A percentile compares a stretch with the other conserved stretches of the same genome.
phyloP scores from a whole-genome alignment of 805 yeast genomes.

The Wickerhamiella nectarea region DNA sequence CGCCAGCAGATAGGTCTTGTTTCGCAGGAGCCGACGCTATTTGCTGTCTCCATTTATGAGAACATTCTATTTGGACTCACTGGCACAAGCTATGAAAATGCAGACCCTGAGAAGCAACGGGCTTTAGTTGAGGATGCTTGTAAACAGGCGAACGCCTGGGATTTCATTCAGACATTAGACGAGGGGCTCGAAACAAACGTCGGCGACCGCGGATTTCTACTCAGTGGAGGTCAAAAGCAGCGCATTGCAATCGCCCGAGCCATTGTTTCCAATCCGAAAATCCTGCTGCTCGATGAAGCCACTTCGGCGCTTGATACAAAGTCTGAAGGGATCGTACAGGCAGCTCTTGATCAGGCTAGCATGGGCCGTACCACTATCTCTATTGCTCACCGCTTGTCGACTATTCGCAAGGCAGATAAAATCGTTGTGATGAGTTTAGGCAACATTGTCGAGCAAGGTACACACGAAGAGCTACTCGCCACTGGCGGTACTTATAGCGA shows the following conservation, averaged over 20 bases:
- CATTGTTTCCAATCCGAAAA: conserved; percentile 45
- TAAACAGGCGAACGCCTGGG: conserved; percentile 30
- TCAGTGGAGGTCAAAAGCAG: conserved; percentile 64
- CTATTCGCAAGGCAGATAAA: conserved; percentile 42
- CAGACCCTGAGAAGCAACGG: conserved; percentile 28
- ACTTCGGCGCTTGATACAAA: conserved; percentile 44
- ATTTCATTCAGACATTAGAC: conserved; percentile 44
- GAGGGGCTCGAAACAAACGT: conserved; percentile 66
- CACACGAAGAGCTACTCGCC: conserved; percentile 27
- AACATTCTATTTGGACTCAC: conserved; percentile 75
- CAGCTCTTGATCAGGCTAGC: conserved; percentile 28
- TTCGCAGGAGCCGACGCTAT: conserved; percentile 91
- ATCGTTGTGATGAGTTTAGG: conserved; percentile 40
- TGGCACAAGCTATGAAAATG: conserved; percentile 52
- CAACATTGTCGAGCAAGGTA: conserved; percentile 37
- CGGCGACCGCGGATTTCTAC: conserved; percentile 42
- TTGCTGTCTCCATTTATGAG: conserved; percentile 77
- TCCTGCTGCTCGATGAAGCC: conserved; percentile 50
- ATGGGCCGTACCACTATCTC: conserved; percentile 36
- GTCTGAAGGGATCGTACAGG: conserved; percentile 31
- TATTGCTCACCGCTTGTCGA: conserved; percentile 45
- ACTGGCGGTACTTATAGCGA: conserved; percentile 21
- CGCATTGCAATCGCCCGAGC: conserved; percentile 61
- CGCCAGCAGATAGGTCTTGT: conserved; percentile 74
- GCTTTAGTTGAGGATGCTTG: conserved; percentile 28